Base-by-base conservation (phyloP, 805 yeast genomes). In the Tetrapisispora taiwanensis region DNA sequence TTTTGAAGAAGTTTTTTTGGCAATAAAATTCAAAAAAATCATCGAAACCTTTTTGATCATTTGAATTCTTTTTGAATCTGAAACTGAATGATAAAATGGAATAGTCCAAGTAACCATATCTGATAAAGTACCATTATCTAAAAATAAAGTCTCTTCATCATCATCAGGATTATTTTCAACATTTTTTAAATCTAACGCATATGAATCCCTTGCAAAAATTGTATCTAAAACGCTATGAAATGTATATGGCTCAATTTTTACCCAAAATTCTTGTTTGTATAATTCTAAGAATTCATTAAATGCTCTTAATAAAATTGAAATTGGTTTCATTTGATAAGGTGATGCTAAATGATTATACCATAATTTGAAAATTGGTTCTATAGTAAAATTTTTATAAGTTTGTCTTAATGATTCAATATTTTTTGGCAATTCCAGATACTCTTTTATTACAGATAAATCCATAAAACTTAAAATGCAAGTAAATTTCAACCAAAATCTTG, bases 81-180 rank as follows among this genome's bases (percentile, higher is more conserved):
- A 56, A 30, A 80, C 58, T 2, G 79, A 63, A 14, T 61, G 58
- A 39, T 67, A 59, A 31, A 78, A 67, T 1, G 71, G 62, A 19
- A 61, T 56, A 30, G 77, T 71, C 89, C 89, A 82, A n/a, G 67
- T 60, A 3, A 75, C 53, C 45, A 78, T 49, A 53, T 77, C 79
- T 4, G 68, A 52, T 7, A 72, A 52, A 9, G 66, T 56, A 4
- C 69, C 66, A 2, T 48, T 42, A n/a, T 51, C 46, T 1, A 55
- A 47, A 30, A 59, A 48, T 15, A 41, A 55, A 1, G 63, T 58
- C 14, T 63, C 59, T 3, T 52, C 36, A 9, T 61, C 67, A 26
- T 37, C 40, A 30, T 61, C 60, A 12, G 55, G 43, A 14, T 51
- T 52, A 20, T 56, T 53, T 42, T 62, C 61, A 14, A 58, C 48